Evolutionary conservation across 2,329 filamentous ascomycete species (phyloP).

Genomic region (Claviceps spartinae): DNA sequence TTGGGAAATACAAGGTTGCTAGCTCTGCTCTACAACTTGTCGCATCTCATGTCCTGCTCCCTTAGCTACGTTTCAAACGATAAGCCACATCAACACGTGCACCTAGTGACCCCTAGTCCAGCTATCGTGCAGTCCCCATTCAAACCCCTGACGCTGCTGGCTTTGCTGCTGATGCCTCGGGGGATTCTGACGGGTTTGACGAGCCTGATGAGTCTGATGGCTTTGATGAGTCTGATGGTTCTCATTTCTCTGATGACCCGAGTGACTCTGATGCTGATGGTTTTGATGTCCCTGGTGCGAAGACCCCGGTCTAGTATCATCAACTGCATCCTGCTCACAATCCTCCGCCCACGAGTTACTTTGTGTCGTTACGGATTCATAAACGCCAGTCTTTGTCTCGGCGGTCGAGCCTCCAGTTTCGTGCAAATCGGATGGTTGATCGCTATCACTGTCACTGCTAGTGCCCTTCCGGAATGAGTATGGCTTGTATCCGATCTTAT

Average conservation of each 20-base stretch:
- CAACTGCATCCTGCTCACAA: background rate
- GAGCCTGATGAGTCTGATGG: background rate
- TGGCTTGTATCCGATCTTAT: slow-evolving; percentile 18
- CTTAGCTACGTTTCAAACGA: background rate
- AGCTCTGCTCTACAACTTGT: background rate
- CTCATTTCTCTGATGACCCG: background rate
- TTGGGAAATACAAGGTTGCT: background rate
- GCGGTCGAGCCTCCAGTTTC: background rate
- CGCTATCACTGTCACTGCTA: background rate
- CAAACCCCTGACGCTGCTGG: slow-evolving; percentile 3
- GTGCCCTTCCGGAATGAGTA: slow-evolving; percentile 17
- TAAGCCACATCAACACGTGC: background rate
- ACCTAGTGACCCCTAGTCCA: slow-evolving; percentile 3
- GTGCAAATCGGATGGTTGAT: background rate
- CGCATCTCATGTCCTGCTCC: background rate
- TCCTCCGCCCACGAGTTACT: background rate
- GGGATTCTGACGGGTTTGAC: background rate
- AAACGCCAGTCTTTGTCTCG: background rate
- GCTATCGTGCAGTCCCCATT: slow-evolving; percentile 5
- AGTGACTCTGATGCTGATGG: background rate
- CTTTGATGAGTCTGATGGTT: background rate
- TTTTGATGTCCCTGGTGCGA: background rate
- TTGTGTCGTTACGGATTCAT: background rate
- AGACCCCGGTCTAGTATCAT: background rate
- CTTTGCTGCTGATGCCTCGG: background rate